These are phyloP conservation scores for Brasenia schreberi DNA, from an alignment of 164 flowering plant species.

Conservation along the genomic window DNA sequence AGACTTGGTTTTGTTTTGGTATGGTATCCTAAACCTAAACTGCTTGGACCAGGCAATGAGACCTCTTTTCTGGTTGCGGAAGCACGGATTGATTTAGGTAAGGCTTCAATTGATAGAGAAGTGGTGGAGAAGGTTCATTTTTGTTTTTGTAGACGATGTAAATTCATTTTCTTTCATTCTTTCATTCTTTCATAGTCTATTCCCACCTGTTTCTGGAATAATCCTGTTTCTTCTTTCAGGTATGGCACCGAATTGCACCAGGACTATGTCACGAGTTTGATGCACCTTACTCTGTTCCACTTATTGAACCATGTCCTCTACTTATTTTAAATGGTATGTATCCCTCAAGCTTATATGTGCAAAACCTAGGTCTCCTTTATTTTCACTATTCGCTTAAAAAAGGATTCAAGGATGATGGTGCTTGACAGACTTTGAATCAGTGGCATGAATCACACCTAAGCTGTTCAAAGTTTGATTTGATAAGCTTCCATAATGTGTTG, in stretches of 20 bases:
- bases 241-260: constrained; percentile 88
- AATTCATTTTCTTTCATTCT: neutral
- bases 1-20: too few species aligned
- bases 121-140: constrained; percentile 82
- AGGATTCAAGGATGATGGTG: too few species aligned
- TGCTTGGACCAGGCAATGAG: neutral
- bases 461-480: neutral
- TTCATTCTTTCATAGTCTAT: neutral
- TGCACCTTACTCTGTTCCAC: constrained; percentile 62
- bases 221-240: constrained; percentile 26
- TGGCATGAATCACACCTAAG: too few species aligned
- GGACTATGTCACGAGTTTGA: constrained; percentile 74
- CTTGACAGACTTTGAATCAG: too few species aligned
- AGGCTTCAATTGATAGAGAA: constrained; percentile 60
- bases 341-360: too few species aligned
- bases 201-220: neutral
- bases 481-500: neutral
- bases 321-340: constrained; percentile 69
- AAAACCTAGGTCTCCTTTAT: too few species aligned
- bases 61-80: constrained; percentile 29
- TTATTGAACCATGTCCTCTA: constrained; percentile 84
- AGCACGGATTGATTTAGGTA: constrained; percentile 56
- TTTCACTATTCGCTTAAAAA: too few species aligned
- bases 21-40: neutral
- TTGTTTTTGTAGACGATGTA: neutral